Evolutionary conservation across 805 yeast species (phyloP).

Genomic region (Cyberlindnera mississippiensis): DNA sequence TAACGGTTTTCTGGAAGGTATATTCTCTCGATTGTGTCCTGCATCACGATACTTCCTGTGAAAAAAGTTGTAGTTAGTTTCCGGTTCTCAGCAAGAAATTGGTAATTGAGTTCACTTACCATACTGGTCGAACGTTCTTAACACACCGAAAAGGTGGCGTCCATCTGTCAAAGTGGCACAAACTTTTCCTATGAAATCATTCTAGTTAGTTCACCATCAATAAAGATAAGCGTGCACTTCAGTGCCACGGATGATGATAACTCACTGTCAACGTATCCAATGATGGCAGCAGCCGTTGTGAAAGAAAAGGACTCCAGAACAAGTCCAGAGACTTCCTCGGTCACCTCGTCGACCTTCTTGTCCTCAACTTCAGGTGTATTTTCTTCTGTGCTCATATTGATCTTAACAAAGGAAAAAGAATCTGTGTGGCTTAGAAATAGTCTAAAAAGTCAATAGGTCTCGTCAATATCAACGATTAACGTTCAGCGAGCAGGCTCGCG

Average conservation of each 20-base stretch:
- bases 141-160: conserved; percentile 77
- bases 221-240: no score
- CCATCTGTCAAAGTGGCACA: conserved; percentile 90
- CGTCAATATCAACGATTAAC: not conserved
- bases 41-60: conserved; percentile 79
- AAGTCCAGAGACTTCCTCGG: conserved; percentile 48
- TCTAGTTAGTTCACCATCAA: not conserved
- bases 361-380: conserved; percentile 16
- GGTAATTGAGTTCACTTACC: conserved; percentile 30
- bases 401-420: not conserved
- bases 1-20: conserved; percentile 57
- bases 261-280: conserved; percentile 75
- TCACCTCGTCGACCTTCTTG: conserved; percentile 22
- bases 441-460: no score
- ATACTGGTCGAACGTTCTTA: conserved; percentile 93
- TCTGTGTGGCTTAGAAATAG: not conserved
- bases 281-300: conserved; percentile 87
- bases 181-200: conserved; percentile 44
- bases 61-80: conserved; percentile 1
- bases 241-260: conserved; percentile 1
- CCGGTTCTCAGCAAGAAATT: not conserved
- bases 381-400: conserved; percentile 13
- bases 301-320: conserved; percentile 78
- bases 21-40: conserved; percentile 84
- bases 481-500: not conserved